Percentiles rank a stretch among this genome's conserved stretches.
phyloP scores from a whole-genome alignment of 208 protist genomes.

The Trypanosoma avium region DNA sequence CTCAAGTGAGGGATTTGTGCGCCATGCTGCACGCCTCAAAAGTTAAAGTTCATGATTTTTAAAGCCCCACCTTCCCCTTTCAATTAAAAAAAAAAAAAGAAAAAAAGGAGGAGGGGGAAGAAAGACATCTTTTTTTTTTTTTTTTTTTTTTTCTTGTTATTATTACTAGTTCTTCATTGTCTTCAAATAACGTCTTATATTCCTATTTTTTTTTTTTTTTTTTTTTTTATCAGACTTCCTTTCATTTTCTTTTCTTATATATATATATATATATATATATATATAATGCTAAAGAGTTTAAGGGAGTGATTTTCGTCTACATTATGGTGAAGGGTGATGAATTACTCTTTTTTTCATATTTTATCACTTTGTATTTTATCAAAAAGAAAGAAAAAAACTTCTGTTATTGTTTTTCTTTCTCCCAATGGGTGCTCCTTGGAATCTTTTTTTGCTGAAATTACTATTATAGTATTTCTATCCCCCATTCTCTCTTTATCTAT shows the following conservation, averaged over 20 bases:
- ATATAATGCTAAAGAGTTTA: no score
- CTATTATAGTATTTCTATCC: no score
- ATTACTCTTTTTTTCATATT: no score
- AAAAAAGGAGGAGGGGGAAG: no score
- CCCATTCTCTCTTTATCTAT: no score
- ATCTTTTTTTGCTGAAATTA: no score
- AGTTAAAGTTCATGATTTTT: constrained; percentile 39
- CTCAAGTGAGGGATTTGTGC: background rate
- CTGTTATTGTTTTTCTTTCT: no score
- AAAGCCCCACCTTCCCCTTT: no score
- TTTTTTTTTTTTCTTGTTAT: background rate
- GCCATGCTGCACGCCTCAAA: background rate
- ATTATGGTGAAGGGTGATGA: background rate
- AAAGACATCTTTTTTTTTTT: constrained; percentile 2
- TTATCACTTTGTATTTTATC: no score
- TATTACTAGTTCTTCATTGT: background rate
- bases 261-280: constrained; percentile 13
- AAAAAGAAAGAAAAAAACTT: no score
- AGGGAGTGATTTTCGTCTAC: constrained; percentile 25
- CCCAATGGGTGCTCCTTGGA: no score
- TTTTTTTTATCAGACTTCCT: background rate
- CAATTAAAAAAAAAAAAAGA: no score
- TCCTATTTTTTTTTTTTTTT: constrained; percentile 12
- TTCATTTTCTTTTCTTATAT: constrained; percentile 8
- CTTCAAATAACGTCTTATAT: background rate